phyloP scores from a whole-genome alignment of 371 early-diverging fungal species.

The Mortierella sp. region DNA sequence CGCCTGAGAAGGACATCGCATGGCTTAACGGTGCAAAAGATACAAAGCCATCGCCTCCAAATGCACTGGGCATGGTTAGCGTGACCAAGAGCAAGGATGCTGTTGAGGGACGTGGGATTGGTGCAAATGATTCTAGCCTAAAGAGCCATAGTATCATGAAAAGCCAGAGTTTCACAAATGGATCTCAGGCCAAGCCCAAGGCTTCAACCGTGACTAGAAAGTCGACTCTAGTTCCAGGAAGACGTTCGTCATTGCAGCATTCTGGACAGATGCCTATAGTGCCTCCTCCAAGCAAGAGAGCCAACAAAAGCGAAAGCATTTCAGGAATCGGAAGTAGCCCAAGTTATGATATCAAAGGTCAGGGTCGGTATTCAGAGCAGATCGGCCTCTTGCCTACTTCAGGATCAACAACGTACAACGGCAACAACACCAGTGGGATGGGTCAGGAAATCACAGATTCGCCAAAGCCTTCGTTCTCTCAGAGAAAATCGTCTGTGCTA shows the following conservation, averaged over 20 bases:
- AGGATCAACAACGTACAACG: background rate
- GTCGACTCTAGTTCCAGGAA: constrained; percentile 38
- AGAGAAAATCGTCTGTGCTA: background rate
- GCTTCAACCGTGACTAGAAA: constrained; percentile 15
- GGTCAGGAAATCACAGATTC: background rate
- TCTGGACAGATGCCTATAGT: constrained; percentile 13
- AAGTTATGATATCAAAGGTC: background rate
- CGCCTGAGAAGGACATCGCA: background rate
- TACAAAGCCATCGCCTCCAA: no score
- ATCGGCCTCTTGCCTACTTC: background rate
- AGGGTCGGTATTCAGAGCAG: background rate
- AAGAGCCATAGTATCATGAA: background rate
- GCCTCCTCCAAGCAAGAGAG: background rate
- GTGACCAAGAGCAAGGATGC: background rate
- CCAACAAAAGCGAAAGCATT: background rate
- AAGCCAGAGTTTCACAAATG: background rate
- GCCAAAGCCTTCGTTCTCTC: background rate
- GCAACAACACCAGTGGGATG: background rate
- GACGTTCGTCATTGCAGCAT: constrained; percentile 35
- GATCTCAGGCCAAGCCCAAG: background rate
- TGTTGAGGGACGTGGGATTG: background rate
- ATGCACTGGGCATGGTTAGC: background rate
- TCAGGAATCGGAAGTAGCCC: background rate
- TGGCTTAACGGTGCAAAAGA: background rate
- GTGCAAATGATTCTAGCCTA: no score